Conservation (phyloP, 768 basidiomycete species). For the Sporobolomyces phaffii region DNA sequence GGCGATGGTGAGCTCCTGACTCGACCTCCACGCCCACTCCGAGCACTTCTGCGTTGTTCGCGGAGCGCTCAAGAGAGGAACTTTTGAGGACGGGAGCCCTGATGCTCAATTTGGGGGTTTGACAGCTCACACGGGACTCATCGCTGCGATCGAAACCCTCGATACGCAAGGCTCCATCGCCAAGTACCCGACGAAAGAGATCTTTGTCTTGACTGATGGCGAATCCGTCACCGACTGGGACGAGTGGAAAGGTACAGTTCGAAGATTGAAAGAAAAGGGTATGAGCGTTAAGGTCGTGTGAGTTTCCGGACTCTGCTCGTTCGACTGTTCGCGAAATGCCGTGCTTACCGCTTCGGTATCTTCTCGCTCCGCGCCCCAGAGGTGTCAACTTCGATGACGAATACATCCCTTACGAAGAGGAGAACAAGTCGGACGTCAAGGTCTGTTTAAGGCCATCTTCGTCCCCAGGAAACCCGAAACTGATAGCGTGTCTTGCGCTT, state of each 20-base stretch:
- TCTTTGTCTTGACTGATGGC: constrained; percentile 79
- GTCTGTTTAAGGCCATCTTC: constrained; percentile 52
- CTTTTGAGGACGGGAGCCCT: too few species aligned
- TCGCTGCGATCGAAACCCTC: constrained; percentile 79
- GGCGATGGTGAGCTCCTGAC: constrained; percentile 43
- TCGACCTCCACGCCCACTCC: too few species aligned
- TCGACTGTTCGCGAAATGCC: too few species aligned
- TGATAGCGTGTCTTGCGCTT: too few species aligned
- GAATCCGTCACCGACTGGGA: constrained; percentile 73
- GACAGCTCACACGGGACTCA: constrained; percentile 66
- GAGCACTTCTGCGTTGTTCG: too few species aligned
- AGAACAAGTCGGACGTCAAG: constrained; percentile 67
- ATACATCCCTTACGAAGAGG: constrained; percentile 58
- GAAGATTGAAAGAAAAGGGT: constrained; percentile 59
- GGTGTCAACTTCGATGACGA: constrained; percentile 83
- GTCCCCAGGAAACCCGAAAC: background rate
- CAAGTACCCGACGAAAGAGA: constrained; percentile 79
- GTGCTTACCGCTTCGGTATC: too few species aligned
- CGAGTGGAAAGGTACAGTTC: constrained; percentile 50
- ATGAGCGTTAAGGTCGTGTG: constrained; percentile 69
- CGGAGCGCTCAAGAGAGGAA: background rate
- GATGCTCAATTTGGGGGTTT: too few species aligned
- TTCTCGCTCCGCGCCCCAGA: constrained; percentile 48
- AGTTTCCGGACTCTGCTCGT: too few species aligned
- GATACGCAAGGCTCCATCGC: constrained; percentile 55